Evolutionary conservation across 2,329 filamentous ascomycete species (phyloP).

Genomic region (Penicillium sp.): DNA sequence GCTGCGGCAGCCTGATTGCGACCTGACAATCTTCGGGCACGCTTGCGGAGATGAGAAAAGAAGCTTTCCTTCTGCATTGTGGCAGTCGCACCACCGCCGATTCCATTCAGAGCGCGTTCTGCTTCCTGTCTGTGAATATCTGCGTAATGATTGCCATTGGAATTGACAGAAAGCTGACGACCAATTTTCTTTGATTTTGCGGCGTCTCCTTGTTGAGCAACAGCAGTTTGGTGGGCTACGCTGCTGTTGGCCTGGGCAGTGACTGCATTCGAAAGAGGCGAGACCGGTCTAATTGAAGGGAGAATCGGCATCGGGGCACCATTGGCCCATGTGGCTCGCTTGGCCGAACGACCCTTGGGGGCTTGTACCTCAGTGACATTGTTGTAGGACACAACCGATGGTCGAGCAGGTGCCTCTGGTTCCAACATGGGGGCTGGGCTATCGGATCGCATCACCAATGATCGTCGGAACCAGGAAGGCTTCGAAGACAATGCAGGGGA

Average conservation of each 20-base stretch:
- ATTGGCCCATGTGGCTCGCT: slow-evolving; percentile 92
- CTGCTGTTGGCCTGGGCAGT: slow-evolving; percentile 79
- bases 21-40: slow-evolving; percentile 86
- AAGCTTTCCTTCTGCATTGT: slow-evolving; percentile 89
- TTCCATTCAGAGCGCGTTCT: slow-evolving; percentile 82
- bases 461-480: slow-evolving; percentile 95
- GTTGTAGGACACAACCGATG: slow-evolving; percentile 41
- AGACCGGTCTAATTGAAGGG: slow-evolving; percentile 89
- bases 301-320: slow-evolving; percentile 89
- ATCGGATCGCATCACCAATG: slow-evolving; percentile 76
- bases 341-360: slow-evolving; percentile 58
- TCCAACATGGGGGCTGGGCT: slow-evolving; percentile 58
- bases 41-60: slow-evolving; percentile 94
- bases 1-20: slow-evolving; percentile 81
- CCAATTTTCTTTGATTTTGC: slow-evolving; percentile 88
- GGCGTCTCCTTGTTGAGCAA: slow-evolving; percentile 32
- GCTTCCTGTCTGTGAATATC: slow-evolving; percentile 88
- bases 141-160: slow-evolving; percentile 86
- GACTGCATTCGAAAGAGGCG: slow-evolving; percentile 90
- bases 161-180: slow-evolving; percentile 86
- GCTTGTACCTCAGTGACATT: slow-evolving; percentile 40
- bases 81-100: slow-evolving; percentile 69
- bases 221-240: slow-evolving; percentile 41
- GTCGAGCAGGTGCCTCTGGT: slow-evolving; percentile 34
- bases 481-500: slow-evolving; percentile 65